Base-by-base conservation (phyloP, 1,139 yeast species). In the Protomyces gravidus region DNA sequence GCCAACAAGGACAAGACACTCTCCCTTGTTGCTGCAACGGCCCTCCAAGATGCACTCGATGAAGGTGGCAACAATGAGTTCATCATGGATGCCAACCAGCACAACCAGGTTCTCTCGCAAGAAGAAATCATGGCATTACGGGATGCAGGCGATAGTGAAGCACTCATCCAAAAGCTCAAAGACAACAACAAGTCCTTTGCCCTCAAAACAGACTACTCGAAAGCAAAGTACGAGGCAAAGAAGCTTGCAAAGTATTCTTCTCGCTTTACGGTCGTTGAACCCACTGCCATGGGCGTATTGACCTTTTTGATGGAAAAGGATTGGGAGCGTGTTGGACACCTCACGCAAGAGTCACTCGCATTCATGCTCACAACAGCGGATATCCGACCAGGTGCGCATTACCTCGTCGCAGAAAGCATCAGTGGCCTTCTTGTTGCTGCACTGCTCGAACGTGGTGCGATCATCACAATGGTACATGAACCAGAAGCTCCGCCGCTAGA, bases 221-320 rank as follows among this genome's bases (percentile, higher is more conserved):
- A 92, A 70, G 96, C 88, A 67, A 92, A 92, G 73, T 92, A 92
- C 70, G 74, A 90, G 66, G 85, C 86, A 67, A 81, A 98, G 67
- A 92, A 92, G 73, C 95, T 89, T 72, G 90, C 86, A 70, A 94
- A 94, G 75, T 92, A 88, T 69, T 78, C 88, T 64, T 82, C 95
- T 68, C 79, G 89, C 66, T 92, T 92, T 73, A 85, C 90, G 1
- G 83, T 94, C 21, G 88, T 87, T 63, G 82, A 84, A 64, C 75
- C 92, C 58, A 85, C 90, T n/a, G 76, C 89, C 13, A 80, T 86
- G n/a, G 85, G 83, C 65, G 75, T 92, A 65, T 72, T 90, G 52
- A 85, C 86, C 61, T 86, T 83, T 68, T 84, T 85, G 67, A 74
- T 82, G 49, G 95, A 85, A 62, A 82, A 82, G 64, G 98, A 92